Base-by-base conservation (phyloP, 1,284 basidiomycete genomes). In the Butyriboletus appendiculatus region DNA sequence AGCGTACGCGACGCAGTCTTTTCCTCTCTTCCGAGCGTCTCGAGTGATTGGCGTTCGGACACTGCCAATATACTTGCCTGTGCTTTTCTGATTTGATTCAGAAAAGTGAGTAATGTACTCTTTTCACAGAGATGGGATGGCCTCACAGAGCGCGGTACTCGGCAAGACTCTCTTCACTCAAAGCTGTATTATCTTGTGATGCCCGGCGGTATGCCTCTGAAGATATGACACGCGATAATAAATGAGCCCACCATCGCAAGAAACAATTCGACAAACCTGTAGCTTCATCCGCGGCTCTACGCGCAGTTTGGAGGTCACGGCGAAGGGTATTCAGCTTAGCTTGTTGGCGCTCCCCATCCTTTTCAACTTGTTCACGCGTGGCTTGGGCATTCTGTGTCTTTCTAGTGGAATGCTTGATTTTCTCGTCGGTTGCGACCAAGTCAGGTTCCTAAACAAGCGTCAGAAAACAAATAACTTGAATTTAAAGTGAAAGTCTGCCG, bases 91-190 rank as follows among this genome's bases (percentile, higher is more conserved):
- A 43, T 34, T 43, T 11, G 20, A 44, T 20, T 28, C n/a, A 45
- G 38, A 42, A 11, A 39, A 40, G 28, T 67, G 30, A 66, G 48
- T 26, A 40, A 38, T 2, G 16, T 6, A 14, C 14, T 47, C 37
- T n/a, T 18, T 37, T 48, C 50, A 26, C 47, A 45, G 9, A 45
- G 12, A 53, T 16, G 18, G 24, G 32, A 37, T n/a, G 39, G 12
- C 68, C 88, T 62, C 58, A 94, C 90, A 97, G 75, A 66, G 81
- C 75, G 37, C 90, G 88, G 72, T 99, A 99, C 66, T 97, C 90
- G 45, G 89, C 86, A 11, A 98, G 75, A 63, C 89, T 92, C 52
- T 90, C 88, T 64, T 92, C 88, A 54, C 84, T 91, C 5, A 99
- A 76, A 0, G 89, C 86, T 41, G 92, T 75, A 44, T 92, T 94